Evolutionary conservation across 805 yeast species (phyloP), one percentile per base, ranked within the genome.

Genomic region (Zygosaccharomyces lentus): DNA sequence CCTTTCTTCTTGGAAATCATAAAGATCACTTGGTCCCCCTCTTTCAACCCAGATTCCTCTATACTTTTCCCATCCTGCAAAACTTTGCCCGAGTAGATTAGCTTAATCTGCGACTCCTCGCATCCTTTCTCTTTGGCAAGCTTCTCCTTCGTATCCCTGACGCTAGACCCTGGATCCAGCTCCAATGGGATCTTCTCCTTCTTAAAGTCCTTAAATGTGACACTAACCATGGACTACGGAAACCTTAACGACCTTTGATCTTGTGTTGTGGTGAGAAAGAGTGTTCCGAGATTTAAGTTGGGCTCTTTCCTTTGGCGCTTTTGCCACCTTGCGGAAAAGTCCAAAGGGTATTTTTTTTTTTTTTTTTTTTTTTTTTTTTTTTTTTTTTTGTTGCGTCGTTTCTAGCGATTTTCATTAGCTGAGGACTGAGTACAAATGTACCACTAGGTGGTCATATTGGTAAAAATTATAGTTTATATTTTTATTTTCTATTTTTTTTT

Each of bases 71-170:
- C 86, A 70, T 93, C 96, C 59, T 80, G 87, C 41, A 93, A 78
- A 36, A 93, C 91, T 62, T 89, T 89, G 41, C 90, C 96, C 1
- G 97, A 88, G 65, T 84, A 93, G 50, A 93, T 96, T 61, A 93
- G 80, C 70, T 90, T 91, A 64, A 91, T 80, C 60, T 83, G 90
- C 2, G 77, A 66, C 1, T 80, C 76, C 19, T 82, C 91, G 56
- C 87, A 82, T 12, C 75, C 79, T 57, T 86, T 84, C 47, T 75
- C 71, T 16, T 72, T 69, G 1, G 89, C 93, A 42, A 93, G 73
- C 56, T 79, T 78, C 57, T 80, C 82, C 67, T 90, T 91, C 15
- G 82, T 82, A n/a, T 80, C 72, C 10, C 74, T 62, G 27, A 86
- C 91, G 2, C 87, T 75, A 41, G 81, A 87, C 10, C 76, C 50